phyloP scores from a whole-genome alignment of 208 protist genomes.

The Trypanosoma congolense region DNA sequence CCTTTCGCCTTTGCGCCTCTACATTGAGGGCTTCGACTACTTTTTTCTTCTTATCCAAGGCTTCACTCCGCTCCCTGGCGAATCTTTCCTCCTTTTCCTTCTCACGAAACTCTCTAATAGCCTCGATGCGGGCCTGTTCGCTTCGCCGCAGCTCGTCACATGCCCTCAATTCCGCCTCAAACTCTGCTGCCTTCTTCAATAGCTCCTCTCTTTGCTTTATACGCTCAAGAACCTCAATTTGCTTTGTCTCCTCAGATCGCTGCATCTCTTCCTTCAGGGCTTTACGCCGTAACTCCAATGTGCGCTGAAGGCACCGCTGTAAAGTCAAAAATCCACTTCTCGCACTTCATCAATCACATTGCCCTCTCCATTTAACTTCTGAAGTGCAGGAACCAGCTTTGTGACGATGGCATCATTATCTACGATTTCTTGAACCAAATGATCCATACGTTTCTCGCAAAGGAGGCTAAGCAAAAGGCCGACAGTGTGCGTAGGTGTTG shows the following conservation, averaged over 20 bases:
- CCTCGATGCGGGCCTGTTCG: conserved; percentile 14
- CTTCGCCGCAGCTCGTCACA: conserved; percentile 9
- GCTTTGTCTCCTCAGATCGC: conserved; percentile 14
- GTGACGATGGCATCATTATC: neutral
- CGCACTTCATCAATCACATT: conserved; percentile 1
- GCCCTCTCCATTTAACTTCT: neutral
- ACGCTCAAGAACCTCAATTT: conserved; percentile 11
- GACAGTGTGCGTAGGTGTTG: conserved; percentile 13
- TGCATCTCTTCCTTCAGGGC: conserved; percentile 7
- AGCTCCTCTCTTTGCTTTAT: conserved; percentile 14
- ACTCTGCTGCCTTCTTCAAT: neutral
- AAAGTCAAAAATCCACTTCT: conserved; percentile 8
- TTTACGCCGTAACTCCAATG: neutral
- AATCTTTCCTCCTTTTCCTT: conserved; percentile 21
- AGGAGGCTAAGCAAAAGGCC: conserved; percentile 9
- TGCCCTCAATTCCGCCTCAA: conserved; percentile 14
- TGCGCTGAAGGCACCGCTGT: neutral
- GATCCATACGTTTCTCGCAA: conserved; percentile 1
- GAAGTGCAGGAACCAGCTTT: conserved; percentile 6
- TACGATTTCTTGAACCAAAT: conserved; percentile 6
- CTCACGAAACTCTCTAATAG: conserved; percentile 22
- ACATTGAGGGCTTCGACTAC: conserved; percentile 25
- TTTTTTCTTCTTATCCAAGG: conserved; percentile 24
- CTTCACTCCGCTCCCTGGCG: conserved; percentile 13
- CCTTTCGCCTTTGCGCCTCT: conserved; percentile 15